phyloP scores from a whole-genome alignment of 106 monocot species.

The Allium cepa region DNA sequence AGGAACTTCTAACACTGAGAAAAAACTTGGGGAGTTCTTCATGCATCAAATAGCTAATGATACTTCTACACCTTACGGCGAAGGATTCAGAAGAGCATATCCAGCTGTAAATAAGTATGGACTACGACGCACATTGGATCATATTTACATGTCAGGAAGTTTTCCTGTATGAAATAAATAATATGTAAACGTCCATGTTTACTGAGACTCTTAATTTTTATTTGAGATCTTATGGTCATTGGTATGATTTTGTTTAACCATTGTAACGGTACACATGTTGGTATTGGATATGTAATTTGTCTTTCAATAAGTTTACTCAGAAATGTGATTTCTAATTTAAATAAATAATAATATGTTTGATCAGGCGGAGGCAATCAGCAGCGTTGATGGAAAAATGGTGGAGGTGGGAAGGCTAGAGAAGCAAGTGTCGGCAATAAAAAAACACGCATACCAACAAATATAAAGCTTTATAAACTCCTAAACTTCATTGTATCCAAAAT shows the following conservation, averaged over 20 bases:
- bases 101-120: conserved; percentile 70
- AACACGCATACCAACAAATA: too few species aligned
- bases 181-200: neutral
- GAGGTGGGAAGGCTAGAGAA: too few species aligned
- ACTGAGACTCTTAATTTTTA: neutral
- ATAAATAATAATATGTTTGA: too few species aligned
- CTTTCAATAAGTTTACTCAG: too few species aligned
- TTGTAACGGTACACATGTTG: too few species aligned
- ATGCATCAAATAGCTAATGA: conserved; percentile 88
- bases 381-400: too few species aligned
- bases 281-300: too few species aligned
- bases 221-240: neutral
- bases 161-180: conserved; percentile 35
- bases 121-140: conserved; percentile 64
- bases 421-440: too few species aligned
- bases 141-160: conserved; percentile 60
- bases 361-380: too few species aligned
- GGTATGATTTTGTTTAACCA: neutral
- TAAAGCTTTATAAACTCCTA: too few species aligned
- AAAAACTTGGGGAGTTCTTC: conserved; percentile 92
- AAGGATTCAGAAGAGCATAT: conserved; percentile 84
- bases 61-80: conserved; percentile 78
- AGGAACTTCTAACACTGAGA: conserved; percentile 60
- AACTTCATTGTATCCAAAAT: too few species aligned
- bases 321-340: too few species aligned